phyloP scores from a whole-genome alignment of 148 eudicot genomes.

The Dysphania ambrosioides region DNA sequence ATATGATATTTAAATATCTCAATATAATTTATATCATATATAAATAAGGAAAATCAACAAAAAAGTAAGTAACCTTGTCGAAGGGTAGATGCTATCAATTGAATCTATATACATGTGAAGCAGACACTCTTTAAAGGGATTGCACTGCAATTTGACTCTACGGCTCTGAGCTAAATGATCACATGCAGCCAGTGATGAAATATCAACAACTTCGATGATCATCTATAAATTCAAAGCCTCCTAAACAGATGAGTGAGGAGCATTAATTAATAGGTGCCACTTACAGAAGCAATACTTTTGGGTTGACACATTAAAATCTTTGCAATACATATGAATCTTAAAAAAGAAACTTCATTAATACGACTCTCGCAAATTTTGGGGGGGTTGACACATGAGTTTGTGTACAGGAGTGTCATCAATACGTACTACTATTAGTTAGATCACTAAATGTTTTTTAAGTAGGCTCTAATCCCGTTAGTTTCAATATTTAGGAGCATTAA shows the following conservation, averaged over 20 bases:
- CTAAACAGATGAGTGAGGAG: background rate
- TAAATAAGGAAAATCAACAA: too few relatives aligned
- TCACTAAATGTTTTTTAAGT: conserved; percentile 1
- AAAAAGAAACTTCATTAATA: conserved; percentile 22
- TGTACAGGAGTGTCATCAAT: background rate
- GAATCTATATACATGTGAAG: background rate
- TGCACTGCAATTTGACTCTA: background rate
- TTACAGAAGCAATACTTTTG: conserved; percentile 17
- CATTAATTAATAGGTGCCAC: conserved; percentile 1
- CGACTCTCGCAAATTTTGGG: background rate
- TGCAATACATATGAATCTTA: conserved; percentile 30
- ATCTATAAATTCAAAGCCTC: conserved; percentile 6
- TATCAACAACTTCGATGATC: conserved; percentile 28
- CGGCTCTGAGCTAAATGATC: conserved; percentile 10
- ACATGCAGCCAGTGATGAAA: conserved; percentile 29
- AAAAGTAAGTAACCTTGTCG: background rate
- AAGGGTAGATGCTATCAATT: background rate
- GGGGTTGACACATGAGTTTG: conserved; percentile 22
- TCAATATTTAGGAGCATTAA: conserved; percentile 6
- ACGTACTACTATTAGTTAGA: background rate
- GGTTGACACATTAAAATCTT: conserved; percentile 25
- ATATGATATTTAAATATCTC: too few relatives aligned
- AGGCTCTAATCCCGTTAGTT: conserved; percentile 27
- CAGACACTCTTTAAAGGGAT: background rate
- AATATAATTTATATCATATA: too few relatives aligned